Evolutionary conservation across 2,329 filamentous ascomycete species (phyloP).

Genomic region (Aulographum hederae): DNA sequence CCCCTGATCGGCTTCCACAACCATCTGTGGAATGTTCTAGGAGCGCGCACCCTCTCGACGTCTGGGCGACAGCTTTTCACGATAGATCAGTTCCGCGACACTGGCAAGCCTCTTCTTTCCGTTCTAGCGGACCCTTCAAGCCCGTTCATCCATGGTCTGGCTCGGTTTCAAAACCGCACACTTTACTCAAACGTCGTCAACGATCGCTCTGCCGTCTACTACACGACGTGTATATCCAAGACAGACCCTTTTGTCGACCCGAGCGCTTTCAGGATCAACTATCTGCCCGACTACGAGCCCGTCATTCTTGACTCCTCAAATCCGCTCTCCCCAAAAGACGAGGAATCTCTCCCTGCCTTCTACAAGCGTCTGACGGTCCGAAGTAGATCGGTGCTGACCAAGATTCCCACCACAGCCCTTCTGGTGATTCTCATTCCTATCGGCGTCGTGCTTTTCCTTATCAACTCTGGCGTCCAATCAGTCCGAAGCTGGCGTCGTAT

Average conservation of each 20-base stretch:
- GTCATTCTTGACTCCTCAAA: conserved; percentile 54
- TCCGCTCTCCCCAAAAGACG: conserved; percentile 33
- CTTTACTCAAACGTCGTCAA: conserved; percentile 80
- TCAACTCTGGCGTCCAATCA: conserved; percentile 63
- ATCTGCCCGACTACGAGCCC: conserved; percentile 52
- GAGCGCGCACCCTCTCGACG: conserved; percentile 60
- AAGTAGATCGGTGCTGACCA: conserved; percentile 24
- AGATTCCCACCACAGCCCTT: conserved; percentile 44
- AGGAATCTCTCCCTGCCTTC: conserved; percentile 15
- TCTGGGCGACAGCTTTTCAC: conserved; percentile 78
- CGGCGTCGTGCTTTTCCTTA: conserved; percentile 49
- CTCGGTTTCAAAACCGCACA: conserved; percentile 55
- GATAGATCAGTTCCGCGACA: conserved; percentile 71
- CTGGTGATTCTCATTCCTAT: conserved; percentile 57
- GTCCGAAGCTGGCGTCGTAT: conserved; percentile 59
- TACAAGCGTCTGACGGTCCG: conserved; percentile 16
- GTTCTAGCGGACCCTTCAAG: conserved; percentile 68
- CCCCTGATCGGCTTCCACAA: conserved; percentile 23
- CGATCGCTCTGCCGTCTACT: conserved; percentile 65
- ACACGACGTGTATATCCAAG: conserved; percentile 61
- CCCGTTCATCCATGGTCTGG: conserved; percentile 68
- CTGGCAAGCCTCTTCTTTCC: conserved; percentile 59
- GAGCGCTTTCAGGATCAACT: conserved; percentile 52
- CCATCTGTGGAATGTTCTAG: conserved; percentile 55
- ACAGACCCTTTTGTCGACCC: conserved; percentile 60